phyloP scores from a whole-genome alignment of 805 yeast species.

The Pichia ethanolica region DNA sequence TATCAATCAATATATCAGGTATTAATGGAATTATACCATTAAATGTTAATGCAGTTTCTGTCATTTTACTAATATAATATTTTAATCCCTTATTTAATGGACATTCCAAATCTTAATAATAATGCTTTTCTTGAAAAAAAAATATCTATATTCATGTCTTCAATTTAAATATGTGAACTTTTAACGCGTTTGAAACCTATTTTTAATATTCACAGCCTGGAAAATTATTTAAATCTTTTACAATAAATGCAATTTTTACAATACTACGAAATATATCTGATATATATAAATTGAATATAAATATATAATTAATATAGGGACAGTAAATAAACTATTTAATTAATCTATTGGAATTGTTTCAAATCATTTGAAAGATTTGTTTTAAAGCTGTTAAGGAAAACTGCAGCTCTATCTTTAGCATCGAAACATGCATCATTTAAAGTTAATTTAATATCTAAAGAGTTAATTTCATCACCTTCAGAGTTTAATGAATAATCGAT shows the following conservation, averaged over 20 bases:
- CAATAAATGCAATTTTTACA: no score
- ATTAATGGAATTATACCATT: slow-evolving; percentile 10
- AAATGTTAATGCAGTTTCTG: slow-evolving; percentile 7
- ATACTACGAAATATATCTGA: no score
- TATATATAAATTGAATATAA: background rate
- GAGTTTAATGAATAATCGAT: slow-evolving; percentile 25
- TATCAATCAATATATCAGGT: slow-evolving; percentile 12
- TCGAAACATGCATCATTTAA: slow-evolving; percentile 35
- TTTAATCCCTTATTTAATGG: no score
- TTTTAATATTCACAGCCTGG: no score
- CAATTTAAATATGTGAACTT: no score
- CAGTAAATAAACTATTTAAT: no score
- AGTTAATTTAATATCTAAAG: slow-evolving; percentile 30
- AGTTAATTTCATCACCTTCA: slow-evolving; percentile 17
- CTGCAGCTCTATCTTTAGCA: slow-evolving; percentile 39
- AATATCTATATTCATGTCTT: no score
- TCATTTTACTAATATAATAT: background rate
- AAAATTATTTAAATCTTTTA: no score
- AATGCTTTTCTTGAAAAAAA: no score
- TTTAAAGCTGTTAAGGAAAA: slow-evolving; percentile 22
- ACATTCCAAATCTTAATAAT: no score
- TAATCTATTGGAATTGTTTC: background rate
- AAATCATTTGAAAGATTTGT: background rate
- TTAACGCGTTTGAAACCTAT: no score
- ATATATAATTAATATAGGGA: background rate